Conservation (phyloP, 208 protist species). For the Wallacemonas sp. region DNA sequence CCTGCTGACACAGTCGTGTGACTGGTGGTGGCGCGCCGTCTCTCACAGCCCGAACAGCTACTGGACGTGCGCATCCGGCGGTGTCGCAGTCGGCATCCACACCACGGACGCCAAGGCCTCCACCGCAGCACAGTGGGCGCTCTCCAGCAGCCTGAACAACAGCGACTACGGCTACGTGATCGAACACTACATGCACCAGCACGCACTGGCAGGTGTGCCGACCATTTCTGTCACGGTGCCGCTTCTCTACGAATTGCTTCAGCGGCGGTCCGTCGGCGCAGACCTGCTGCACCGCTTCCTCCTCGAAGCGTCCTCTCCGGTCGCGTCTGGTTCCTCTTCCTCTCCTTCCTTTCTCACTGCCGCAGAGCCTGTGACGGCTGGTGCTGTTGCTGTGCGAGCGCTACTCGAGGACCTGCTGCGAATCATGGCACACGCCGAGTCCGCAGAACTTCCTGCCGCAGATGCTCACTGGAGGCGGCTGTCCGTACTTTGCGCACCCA, state of each 20-base stretch:
- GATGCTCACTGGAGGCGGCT: background rate
- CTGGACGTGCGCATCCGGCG: background rate
- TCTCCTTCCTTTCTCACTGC: no score
- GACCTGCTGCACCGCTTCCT: background rate
- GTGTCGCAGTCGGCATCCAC: background rate
- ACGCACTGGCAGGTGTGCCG: background rate
- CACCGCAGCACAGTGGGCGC: background rate
- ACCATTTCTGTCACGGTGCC: background rate
- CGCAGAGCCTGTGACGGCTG: no score
- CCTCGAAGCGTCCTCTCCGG: no score
- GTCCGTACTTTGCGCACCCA: background rate
- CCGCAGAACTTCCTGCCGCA: no score
- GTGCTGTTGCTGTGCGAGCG: no score
- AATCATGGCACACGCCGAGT: no score
- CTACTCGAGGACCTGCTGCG: no score
- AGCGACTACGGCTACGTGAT: background rate
- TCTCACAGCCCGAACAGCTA: background rate
- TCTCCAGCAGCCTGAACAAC: slow-evolving; percentile 15
- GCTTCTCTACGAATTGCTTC: slow-evolving; percentile 10
- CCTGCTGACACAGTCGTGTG: background rate
- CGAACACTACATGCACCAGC: background rate
- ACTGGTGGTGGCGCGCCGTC: background rate
- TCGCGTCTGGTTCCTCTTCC: no score
- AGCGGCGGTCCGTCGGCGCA: background rate
- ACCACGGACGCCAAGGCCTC: background rate